Percentiles rank a stretch among this genome's conserved stretches.
Conservation (phyloP, 106 monocot species). For the Dioscorea zingiberensis region DNA sequence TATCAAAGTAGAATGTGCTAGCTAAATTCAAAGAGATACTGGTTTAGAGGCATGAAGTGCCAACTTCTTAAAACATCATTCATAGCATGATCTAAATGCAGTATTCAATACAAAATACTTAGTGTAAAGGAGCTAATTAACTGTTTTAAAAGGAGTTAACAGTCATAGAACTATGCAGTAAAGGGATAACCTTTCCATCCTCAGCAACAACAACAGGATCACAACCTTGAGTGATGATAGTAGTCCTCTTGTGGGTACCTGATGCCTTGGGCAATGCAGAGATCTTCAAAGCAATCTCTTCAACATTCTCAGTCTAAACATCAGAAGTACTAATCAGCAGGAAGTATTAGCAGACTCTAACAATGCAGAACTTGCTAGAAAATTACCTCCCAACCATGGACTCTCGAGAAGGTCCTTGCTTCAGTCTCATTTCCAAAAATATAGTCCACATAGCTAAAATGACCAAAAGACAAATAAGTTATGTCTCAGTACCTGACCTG, state of each 20-base stretch:
- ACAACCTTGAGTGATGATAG: conserved; percentile 82
- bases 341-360: neutral
- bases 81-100: too few relatives aligned
- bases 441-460: conserved; percentile 62
- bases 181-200: conserved; percentile 69
- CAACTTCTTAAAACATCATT: too few relatives aligned
- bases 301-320: conserved; percentile 78
- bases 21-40: too few relatives aligned
- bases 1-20: too few relatives aligned
- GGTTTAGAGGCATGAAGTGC: too few relatives aligned
- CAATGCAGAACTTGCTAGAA: neutral
- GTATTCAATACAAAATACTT: too few relatives aligned
- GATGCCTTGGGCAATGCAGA: conserved; percentile 76
- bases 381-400: conserved; percentile 81
- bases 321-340: conserved; percentile 1
- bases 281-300: conserved; percentile 91
- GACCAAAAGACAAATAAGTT: too few relatives aligned
- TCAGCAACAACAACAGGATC: conserved; percentile 91
- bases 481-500: too few relatives aligned
- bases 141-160: too few relatives aligned
- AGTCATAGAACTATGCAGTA: too few relatives aligned
- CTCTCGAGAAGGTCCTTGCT: conserved; percentile 78
- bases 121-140: too few relatives aligned
- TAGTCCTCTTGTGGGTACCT: conserved; percentile 50
- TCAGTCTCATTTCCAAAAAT: conserved; percentile 99